Percentiles rank a stretch among this genome's conserved stretches.
These are phyloP conservation scores for Chenopodium quinoa DNA, from an alignment of 148 eudicot species.

Conservation along the genomic window DNA sequence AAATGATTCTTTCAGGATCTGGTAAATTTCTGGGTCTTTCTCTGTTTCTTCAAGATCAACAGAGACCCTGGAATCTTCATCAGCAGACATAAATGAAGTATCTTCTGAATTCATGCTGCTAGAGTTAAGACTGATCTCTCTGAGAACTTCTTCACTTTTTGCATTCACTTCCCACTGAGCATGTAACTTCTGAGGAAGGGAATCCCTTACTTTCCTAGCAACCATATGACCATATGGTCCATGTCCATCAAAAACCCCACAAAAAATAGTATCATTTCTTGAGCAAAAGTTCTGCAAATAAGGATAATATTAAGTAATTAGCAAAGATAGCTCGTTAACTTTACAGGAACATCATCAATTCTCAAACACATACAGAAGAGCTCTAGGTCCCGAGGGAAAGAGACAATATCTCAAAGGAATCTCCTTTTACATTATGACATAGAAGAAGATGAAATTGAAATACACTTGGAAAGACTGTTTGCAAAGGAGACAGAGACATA, in stretches of 20 bases:
- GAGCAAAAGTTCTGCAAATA: slow-evolving; percentile 78
- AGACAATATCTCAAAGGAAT: neutral
- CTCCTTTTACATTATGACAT: neutral
- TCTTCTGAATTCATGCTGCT: slow-evolving; percentile 58
- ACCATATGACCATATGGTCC: slow-evolving; percentile 97
- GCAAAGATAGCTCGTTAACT: neutral
- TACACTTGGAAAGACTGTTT: neutral
- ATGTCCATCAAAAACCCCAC: slow-evolving; percentile 97
- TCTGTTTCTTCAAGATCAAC: slow-evolving; percentile 44
- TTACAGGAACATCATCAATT: neutral
- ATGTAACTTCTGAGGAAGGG: slow-evolving; percentile 77
- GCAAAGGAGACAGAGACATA: neutral
- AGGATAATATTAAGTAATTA: slow-evolving; percentile 5
- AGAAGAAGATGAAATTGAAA: neutral
- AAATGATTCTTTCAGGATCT: slow-evolving; percentile 70
- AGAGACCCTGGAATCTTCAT: slow-evolving; percentile 52
- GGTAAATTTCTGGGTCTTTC: slow-evolving; percentile 61
- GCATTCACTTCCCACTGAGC: slow-evolving; percentile 73
- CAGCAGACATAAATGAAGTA: slow-evolving; percentile 50
- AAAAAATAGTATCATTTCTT: slow-evolving; percentile 72
- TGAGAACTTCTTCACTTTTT: slow-evolving; percentile 62
- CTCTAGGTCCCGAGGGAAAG: neutral
- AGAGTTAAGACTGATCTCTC: slow-evolving; percentile 54
- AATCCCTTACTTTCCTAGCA: slow-evolving; percentile 86
- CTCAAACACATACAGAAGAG: neutral